These are phyloP conservation scores for Pythium plurisporium DNA, from an alignment of 352 stramenopile genomes.

Conservation along the genomic window DNA sequence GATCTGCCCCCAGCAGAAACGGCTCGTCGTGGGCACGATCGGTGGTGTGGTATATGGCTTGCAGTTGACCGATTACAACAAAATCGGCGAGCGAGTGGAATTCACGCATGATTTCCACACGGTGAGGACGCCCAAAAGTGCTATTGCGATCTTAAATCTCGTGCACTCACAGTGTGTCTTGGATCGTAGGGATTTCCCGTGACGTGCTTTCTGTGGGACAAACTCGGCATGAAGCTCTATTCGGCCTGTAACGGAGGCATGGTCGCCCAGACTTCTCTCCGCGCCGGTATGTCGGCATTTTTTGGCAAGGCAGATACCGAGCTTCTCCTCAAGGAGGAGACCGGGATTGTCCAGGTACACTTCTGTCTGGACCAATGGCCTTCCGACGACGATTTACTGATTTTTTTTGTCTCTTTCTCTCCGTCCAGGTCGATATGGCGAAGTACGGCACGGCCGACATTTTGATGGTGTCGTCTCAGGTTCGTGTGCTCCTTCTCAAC, in stretches of 20 bases:
- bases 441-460: conserved; percentile 55
- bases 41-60: conserved; percentile 77
- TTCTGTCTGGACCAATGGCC: not conserved
- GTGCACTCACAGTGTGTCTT: too few relatives aligned
- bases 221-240: conserved; percentile 59
- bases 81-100: conserved; percentile 85
- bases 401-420: not conserved
- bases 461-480: conserved; percentile 80
- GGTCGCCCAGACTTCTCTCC: conserved; percentile 72
- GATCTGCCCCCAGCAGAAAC: conserved; percentile 78
- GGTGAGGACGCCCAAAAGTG: conserved; percentile 17
- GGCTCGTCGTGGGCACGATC: conserved; percentile 75
- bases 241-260: conserved; percentile 76
- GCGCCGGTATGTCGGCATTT: conserved; percentile 75
- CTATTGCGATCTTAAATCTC: too few relatives aligned
- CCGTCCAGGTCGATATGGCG: conserved; percentile 49
- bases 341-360: conserved; percentile 71
- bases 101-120: conserved; percentile 85
- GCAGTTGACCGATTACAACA: conserved; percentile 80
- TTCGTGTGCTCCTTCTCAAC: conserved; percentile 76
- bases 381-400: not conserved
- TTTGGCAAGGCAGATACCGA: conserved; percentile 82
- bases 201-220: conserved; percentile 82
- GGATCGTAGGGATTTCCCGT: conserved; percentile 57
- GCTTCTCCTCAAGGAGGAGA: conserved; percentile 82